Base-by-base conservation (phyloP, 108 stramenopile genomes). In the Skeletonema tropicum region DNA sequence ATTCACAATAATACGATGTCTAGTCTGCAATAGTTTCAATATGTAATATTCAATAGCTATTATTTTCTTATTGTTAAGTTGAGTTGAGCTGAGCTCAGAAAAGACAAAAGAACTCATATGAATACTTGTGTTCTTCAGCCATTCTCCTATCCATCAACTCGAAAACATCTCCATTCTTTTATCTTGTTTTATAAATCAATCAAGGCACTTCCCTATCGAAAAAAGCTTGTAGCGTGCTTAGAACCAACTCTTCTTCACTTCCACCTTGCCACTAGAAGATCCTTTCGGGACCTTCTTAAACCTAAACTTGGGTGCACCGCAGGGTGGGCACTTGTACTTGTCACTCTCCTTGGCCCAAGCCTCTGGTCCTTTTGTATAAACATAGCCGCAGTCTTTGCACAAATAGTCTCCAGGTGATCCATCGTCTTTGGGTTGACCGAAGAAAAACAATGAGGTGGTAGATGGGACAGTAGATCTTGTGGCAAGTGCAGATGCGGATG, bases 281-380 rank as follows among this genome's bases (percentile, higher is more conserved):
- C 93, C 93, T 70, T 94, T 94, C 1, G 94, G 87, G n/a, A 94
- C 86, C 65, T 92, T 94, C 71, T 94, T 94, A 79, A 94, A 94
- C 26, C 94, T 76, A 45, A 74, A 77, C 70, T 94, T 94, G 7
- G 80, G 80, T 13, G 91, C 86, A 19, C 94, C 94, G 64, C 94
- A 94, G 1, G 91, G 91, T 11, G 94, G 94, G 68, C 94, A 94
- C 17, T 48, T 70, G 29, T 78, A 89, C 31, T 83, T 88, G 14
- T 89, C 84, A 15, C 72, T 68, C 1, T 90, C 70, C 19, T 85
- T 84, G 3, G 87, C 90, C 94, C 94, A 94, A 25, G 88, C 94
- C 19, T 86, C 80, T 25, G 91, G 88, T 41, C 94, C 94, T 66
- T 94, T 92, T n/a, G 94, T 94, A 71, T 91, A 94, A 6, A 94